These are phyloP conservation scores for Aspergillus sclerotioniger DNA, from an alignment of 495 filamentous ascomycete genomes.

Conservation along the genomic window DNA sequence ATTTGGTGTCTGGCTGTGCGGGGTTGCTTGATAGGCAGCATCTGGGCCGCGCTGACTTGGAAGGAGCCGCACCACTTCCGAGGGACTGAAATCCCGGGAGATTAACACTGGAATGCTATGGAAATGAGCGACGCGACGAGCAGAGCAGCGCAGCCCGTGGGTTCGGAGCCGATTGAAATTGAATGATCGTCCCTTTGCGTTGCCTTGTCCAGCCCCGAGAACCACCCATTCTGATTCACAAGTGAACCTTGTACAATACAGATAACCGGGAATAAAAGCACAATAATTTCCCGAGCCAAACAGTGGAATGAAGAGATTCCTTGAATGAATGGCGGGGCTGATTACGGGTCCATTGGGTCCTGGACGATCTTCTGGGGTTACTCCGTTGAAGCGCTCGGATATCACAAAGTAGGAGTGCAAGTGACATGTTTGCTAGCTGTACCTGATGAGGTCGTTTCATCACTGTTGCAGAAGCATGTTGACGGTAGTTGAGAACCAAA, in stretches of 20 bases:
- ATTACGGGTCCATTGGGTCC: not conserved
- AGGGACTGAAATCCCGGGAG: not conserved
- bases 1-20: conserved; percentile 12
- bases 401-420: not conserved
- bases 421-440: not conserved
- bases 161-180: not conserved
- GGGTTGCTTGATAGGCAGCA: conserved; percentile 10
- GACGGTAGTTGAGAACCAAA: not conserved
- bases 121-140: not conserved
- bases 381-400: not conserved
- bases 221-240: not conserved
- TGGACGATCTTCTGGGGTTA: conserved; percentile 1
- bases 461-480: conserved; percentile 1
- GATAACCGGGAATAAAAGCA: not conserved
- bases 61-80: not conserved
- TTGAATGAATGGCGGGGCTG: not conserved
- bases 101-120: not conserved
- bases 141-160: not conserved
- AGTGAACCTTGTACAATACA: conserved; percentile 3
- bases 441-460: not conserved
- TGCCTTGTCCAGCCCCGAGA: not conserved
- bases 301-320: too few species aligned
- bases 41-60: conserved; percentile 1
- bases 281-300: conserved; percentile 3
- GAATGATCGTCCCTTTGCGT: not conserved